These are phyloP conservation scores for Rhodotorula sp. DNA, from an alignment of 1,284 basidiomycete genomes.

Conservation along the genomic window DNA sequence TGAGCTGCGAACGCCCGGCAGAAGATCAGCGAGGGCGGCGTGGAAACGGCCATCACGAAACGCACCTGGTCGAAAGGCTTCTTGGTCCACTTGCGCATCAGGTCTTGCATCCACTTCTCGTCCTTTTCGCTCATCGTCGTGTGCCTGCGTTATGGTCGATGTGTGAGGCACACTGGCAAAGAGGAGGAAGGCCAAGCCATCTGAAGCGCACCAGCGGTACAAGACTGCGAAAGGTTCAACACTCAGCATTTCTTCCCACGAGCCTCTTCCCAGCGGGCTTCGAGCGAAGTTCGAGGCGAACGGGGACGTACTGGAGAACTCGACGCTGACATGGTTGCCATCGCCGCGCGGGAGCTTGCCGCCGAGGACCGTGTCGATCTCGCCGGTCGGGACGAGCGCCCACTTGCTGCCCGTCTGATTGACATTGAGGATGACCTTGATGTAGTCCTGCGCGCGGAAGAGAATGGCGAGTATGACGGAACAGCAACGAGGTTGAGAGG, in stretches of 20 bases:
- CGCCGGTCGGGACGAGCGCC: slow-evolving; percentile 44
- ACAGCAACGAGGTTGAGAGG: neutral
- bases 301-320: slow-evolving; percentile 60
- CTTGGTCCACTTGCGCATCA: slow-evolving; percentile 50
- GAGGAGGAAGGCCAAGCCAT: too few relatives aligned
- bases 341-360: slow-evolving; percentile 62
- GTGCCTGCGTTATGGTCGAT: slow-evolving; percentile 51
- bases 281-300: too few relatives aligned
- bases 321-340: slow-evolving; percentile 66
- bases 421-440: slow-evolving; percentile 32
- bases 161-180: too few relatives aligned
- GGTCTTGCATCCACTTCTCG: slow-evolving; percentile 61
- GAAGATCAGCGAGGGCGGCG: neutral
- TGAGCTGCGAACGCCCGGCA: slow-evolving; percentile 52
- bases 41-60: slow-evolving; percentile 42
- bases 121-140: slow-evolving; percentile 69
- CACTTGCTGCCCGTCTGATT: slow-evolving; percentile 34
- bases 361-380: slow-evolving; percentile 68
- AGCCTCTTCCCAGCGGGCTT: too few relatives aligned
- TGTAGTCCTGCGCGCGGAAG: slow-evolving; percentile 21
- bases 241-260: too few relatives aligned
- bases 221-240: slow-evolving; percentile 48
- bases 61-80: slow-evolving; percentile 57
- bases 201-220: slow-evolving; percentile 53
- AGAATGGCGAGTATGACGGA: neutral